Evolutionary conservation across 2,329 filamentous ascomycete genomes (phyloP), one percentile per base, ranked within the genome.

Genomic region (Mariannaea elegans): DNA sequence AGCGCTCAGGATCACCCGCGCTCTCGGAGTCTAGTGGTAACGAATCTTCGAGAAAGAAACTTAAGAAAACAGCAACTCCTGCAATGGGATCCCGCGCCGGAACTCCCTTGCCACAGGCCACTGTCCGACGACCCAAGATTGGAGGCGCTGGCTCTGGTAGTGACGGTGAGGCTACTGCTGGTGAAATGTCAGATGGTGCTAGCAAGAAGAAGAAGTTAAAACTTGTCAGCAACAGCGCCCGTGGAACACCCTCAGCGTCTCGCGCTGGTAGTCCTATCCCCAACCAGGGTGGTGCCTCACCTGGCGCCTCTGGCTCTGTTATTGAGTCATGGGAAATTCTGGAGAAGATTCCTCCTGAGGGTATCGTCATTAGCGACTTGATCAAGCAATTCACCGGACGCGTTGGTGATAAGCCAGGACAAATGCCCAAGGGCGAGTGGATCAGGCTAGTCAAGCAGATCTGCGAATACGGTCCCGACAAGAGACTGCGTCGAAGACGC

Each of bases 1-100:
- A 97, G 79, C 89, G 94, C 27, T 85, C 92, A 29, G 93, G 93
- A 16, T 97, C 93, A 14, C 93, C 94, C 3, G 90, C 94, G 65
- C 83, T 91, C 29, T 97, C 93, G 2, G 94, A 98, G 73, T 93
- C 93, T 9, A 97, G 93, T 73, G 94, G 93, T 52, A 96, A 94
- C 68, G 94, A 98, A 74, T 94, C 92, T 1, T 87, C 89, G 21
- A 90, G 95, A 78, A 92, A 92, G 80, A 86, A 85, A 73, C 87
- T 90, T 72, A 91, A 90, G 79, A 90, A 90, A 73, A 84, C 87
- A 62, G 76, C 77, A 2, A 75, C 73, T 3, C 72, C 79, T 14
- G 82, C 83, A 13, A 74, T 81, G 2, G 80, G 79, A 52, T 87
- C 86, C 59, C 84, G 86, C 18, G 80, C 83, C 16, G 79, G 78